phyloP scores from a whole-genome alignment of 2,329 filamentous ascomycete species.

The Colletotrichum agaves region DNA sequence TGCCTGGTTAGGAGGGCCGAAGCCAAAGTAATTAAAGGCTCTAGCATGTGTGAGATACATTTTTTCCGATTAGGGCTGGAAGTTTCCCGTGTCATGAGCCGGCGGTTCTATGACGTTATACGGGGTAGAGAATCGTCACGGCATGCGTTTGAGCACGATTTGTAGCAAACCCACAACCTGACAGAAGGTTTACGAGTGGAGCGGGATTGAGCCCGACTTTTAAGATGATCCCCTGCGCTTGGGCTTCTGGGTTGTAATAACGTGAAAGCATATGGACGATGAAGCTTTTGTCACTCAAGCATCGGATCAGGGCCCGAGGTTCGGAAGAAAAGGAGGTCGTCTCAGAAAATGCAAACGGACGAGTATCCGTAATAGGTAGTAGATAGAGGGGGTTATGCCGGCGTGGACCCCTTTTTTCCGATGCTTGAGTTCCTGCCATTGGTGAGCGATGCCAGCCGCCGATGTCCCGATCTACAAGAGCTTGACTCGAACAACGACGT shows the following conservation, averaged over 20 bases:
- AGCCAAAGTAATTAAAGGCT: constrained; percentile 10
- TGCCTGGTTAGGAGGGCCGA: neutral
- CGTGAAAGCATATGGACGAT: constrained; percentile 11
- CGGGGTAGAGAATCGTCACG: constrained; percentile 9
- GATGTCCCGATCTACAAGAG: constrained; percentile 18
- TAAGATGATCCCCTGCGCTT: constrained; percentile 25
- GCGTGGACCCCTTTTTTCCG: constrained; percentile 16
- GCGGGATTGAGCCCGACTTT: constrained; percentile 14
- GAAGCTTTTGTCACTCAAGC: constrained; percentile 20
- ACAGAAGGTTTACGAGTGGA: constrained; percentile 14
- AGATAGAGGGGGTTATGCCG: constrained; percentile 15
- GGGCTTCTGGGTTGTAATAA: constrained; percentile 11
- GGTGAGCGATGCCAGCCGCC: constrained; percentile 10
- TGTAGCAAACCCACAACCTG: constrained; percentile 1
- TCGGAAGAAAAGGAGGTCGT: constrained; percentile 23
- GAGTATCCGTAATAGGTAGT: constrained; percentile 28
- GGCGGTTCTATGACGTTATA: constrained; percentile 22
- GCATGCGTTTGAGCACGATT: constrained; percentile 19
- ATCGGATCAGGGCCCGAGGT: constrained; percentile 15
- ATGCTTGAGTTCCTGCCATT: constrained; percentile 1
- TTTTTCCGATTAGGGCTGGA: constrained; percentile 15
- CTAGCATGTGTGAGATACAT: constrained; percentile 28
- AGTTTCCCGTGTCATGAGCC: constrained; percentile 25
- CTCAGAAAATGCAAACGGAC: constrained; percentile 26
- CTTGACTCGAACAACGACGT: constrained; percentile 31